Percentiles rank a stretch among this genome's conserved stretches.
phyloP scores from a whole-genome alignment of 495 filamentous ascomycete genomes.

The Aspergillus affinis region DNA sequence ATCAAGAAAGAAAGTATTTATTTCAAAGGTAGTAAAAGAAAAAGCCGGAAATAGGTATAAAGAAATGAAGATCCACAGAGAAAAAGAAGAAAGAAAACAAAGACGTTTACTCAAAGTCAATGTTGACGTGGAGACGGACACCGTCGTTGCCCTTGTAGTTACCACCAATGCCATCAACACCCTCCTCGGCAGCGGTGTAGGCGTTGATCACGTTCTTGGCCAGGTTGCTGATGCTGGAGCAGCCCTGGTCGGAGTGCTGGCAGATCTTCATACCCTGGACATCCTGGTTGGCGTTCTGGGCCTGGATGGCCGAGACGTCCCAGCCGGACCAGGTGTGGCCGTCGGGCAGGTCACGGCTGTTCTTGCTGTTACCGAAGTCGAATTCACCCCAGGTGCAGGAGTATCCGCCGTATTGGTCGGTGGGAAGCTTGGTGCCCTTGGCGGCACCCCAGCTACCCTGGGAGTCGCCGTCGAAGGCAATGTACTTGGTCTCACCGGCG shows the following conservation, averaged over 20 bases:
- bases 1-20: slow-evolving; percentile 2
- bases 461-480: slow-evolving; percentile 49
- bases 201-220: slow-evolving; percentile 30
- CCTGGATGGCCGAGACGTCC: slow-evolving; percentile 55
- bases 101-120: slow-evolving; percentile 35
- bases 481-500: slow-evolving; percentile 38
- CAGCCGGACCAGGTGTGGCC: slow-evolving; percentile 42
- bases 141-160: slow-evolving; percentile 16
- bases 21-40: neutral
- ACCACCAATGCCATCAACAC: slow-evolving; percentile 30
- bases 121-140: slow-evolving; percentile 35
- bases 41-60: slow-evolving; percentile 6
- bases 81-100: slow-evolving; percentile 18
- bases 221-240: slow-evolving; percentile 36
- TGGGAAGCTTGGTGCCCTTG: slow-evolving; percentile 31
- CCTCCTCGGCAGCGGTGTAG: slow-evolving; percentile 33
- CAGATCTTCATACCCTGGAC: slow-evolving; percentile 48
- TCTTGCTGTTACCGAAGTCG: slow-evolving; percentile 51
- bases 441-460: slow-evolving; percentile 41
- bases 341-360: slow-evolving; percentile 20
- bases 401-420: slow-evolving; percentile 33
- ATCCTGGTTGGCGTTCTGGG: slow-evolving; percentile 27
- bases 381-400: slow-evolving; percentile 55
- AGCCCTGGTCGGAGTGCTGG: slow-evolving; percentile 26
- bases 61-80: slow-evolving; percentile 19